phyloP scores from a whole-genome alignment of 192 early-diverging fungal genomes.

The Gigaspora rosea region DNA sequence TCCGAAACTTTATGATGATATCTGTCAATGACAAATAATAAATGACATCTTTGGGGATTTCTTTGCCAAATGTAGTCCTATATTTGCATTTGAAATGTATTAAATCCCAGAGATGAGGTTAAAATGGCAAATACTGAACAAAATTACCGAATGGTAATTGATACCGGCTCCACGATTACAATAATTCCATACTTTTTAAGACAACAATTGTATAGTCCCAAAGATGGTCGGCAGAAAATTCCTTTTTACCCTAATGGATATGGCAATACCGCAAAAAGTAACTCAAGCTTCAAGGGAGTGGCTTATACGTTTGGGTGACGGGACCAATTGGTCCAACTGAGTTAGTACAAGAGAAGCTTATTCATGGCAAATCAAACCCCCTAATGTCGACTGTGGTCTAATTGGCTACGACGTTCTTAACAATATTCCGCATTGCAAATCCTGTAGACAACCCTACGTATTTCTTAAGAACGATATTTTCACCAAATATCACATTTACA shows the following conservation, averaged over 20 bases:
- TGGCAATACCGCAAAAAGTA: conserved; percentile 8
- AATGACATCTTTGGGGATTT: conserved; percentile 18
- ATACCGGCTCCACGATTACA: neutral
- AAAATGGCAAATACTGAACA: conserved; percentile 16
- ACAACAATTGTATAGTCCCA: conserved; percentile 14
- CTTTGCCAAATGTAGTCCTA: conserved; percentile 6
- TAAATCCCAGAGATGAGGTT: conserved; percentile 2
- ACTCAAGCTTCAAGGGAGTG: conserved; percentile 22
- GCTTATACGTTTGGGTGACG: conserved; percentile 19
- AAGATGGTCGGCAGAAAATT: conserved; percentile 5
- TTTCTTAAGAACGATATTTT: conserved; percentile 24
- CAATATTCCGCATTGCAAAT: conserved; percentile 18
- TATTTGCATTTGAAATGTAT: conserved; percentile 29
- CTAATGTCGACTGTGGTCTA: neutral
- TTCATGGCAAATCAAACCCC: neutral
- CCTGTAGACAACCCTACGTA: conserved; percentile 10
- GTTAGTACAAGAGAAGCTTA: neutral
- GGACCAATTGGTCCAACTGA: conserved; percentile 17
- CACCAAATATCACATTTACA: neutral
- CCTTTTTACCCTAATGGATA: conserved; percentile 20
- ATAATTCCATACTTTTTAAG: conserved; percentile 24
- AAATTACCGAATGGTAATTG: conserved; percentile 14
- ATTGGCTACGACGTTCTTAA: conserved; percentile 23
- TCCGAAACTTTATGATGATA: neutral
- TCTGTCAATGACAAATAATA: conserved; percentile 27